Evolutionary conservation across 192 early-diverging fungal genomes (phyloP), one percentile per base, ranked within the genome.

Genomic region (Lunasporangiospora selenospora): DNA sequence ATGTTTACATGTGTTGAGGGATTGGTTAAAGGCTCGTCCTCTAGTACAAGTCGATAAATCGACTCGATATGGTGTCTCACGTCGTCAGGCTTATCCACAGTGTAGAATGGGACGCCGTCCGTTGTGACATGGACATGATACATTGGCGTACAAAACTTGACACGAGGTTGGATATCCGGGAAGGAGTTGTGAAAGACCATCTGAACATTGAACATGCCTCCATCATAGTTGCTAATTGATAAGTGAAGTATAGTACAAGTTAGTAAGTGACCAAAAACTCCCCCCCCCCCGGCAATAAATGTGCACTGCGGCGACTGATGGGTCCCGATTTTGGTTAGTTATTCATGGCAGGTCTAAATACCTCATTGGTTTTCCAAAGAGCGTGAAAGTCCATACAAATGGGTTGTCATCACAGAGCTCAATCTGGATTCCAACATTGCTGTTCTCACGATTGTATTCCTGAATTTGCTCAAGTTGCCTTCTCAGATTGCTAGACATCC

Each of bases 81-180:
- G 36, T 88, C 81, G 19, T 88, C 87, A 3, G 65, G 61, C n/a
- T 81, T 81, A 19, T 80, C 83, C 1, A 75, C 76, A 63, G 64
- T 62, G 40, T 83, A 83, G 60, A 81, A 88, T 7, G 83, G 85
- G 21, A 87, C 50, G 10, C 87, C 87, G 48, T 85, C 81, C 38
- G 42, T 36, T 3, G 81, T 84, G n/a, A 88, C 76, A 55, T 84
- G 77, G 30, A 83, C 80, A 49, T 88, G 87, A 45, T 83, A 88
- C 47, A 88, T 67, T n/a, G 86, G 82, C 8, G 78, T 77, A 11
- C 43, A 1, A 65, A 88, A 88, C 46, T 80, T 78, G 49, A 81
- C 75, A 10, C 87, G 53, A 0, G 87, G 85, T 23, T 65, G 53
- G 21, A 85, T 75, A 4, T 81, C 82, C 1, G 87, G 85, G 53